Percentiles rank a stretch among this genome's conserved stretches.
phyloP scores from a whole-genome alignment of 2,329 filamentous ascomycete genomes.

The Bipolaris cookei region DNA sequence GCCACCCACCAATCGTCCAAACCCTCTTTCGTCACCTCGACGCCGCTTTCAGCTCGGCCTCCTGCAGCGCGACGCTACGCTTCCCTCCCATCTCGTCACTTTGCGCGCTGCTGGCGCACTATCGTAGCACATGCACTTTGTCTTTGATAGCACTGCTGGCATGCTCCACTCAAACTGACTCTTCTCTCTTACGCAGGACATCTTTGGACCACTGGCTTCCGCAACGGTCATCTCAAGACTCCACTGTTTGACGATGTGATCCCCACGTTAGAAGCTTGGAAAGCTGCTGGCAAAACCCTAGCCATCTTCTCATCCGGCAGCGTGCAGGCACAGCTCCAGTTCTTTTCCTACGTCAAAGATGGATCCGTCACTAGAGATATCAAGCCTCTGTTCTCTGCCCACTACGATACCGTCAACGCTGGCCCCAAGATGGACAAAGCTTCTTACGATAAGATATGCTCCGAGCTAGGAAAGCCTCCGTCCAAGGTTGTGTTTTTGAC shows the following conservation, averaged over 20 bases:
- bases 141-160: slow-evolving; percentile 12
- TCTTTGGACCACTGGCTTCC: slow-evolving; percentile 78
- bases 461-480: slow-evolving; percentile 53
- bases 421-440: slow-evolving; percentile 71
- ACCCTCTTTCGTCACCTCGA: slow-evolving; percentile 16
- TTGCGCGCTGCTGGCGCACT: slow-evolving; percentile 4
- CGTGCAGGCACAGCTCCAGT: slow-evolving; percentile 78
- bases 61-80: not conserved
- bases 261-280: slow-evolving; percentile 67
- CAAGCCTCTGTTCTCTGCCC: slow-evolving; percentile 45
- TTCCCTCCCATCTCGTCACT: slow-evolving; percentile 8
- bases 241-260: slow-evolving; percentile 77
- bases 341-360: slow-evolving; percentile 67
- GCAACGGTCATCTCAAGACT: slow-evolving; percentile 70
- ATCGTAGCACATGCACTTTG: slow-evolving; percentile 6
- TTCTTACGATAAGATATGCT: slow-evolving; percentile 72
- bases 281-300: slow-evolving; percentile 60
- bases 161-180: slow-evolving; percentile 30
- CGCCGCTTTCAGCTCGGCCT: slow-evolving; percentile 9
- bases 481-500: slow-evolving; percentile 76
- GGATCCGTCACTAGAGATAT: slow-evolving; percentile 51
- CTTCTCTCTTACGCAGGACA: slow-evolving; percentile 56
- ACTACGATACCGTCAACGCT: slow-evolving; percentile 80
- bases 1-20: slow-evolving; percentile 21
- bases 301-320: slow-evolving; percentile 85